These are phyloP conservation scores for Cucumis melo DNA, from an alignment of 306 rosid genomes.

Conservation along the genomic window DNA sequence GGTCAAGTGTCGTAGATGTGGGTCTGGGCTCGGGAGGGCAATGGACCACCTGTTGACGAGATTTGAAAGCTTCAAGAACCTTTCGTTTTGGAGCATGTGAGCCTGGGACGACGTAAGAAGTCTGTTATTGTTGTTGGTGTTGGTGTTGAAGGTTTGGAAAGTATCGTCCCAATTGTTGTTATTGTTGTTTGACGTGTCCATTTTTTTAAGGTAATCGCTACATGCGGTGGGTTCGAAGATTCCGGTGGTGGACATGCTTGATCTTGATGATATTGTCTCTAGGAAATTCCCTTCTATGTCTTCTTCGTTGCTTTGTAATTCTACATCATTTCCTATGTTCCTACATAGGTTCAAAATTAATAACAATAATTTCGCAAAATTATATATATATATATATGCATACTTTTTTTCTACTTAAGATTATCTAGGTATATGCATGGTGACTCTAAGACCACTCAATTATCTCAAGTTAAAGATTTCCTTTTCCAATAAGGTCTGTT, in stretches of 20 bases:
- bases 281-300: constrained; percentile 52
- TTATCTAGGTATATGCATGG: neutral
- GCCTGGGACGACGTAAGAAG: constrained; percentile 9
- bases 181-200: constrained; percentile 25
- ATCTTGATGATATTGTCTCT: constrained; percentile 49
- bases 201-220: constrained; percentile 68
- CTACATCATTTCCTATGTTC: constrained; percentile 40
- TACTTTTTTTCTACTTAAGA: neutral
- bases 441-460: neutral
- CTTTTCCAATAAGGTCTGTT: too few relatives aligned
- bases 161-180: constrained; percentile 37
- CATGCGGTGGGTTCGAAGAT: constrained; percentile 66
- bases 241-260: constrained; percentile 18
- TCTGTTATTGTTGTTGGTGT: constrained; percentile 22
- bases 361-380: neutral
- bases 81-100: constrained; percentile 32
- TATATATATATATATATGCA: neutral
- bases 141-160: constrained; percentile 20
- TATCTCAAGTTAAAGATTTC: neutral
- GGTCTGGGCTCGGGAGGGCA: constrained; percentile 62
- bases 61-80: constrained; percentile 51
- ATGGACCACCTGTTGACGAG: constrained; percentile 81
- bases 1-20: constrained; percentile 6
- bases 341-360: constrained; percentile 13
- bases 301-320: constrained; percentile 25